Evolutionary conservation across 495 filamentous ascomycete genomes (phyloP).

Genomic region (Cercophora scortea): DNA sequence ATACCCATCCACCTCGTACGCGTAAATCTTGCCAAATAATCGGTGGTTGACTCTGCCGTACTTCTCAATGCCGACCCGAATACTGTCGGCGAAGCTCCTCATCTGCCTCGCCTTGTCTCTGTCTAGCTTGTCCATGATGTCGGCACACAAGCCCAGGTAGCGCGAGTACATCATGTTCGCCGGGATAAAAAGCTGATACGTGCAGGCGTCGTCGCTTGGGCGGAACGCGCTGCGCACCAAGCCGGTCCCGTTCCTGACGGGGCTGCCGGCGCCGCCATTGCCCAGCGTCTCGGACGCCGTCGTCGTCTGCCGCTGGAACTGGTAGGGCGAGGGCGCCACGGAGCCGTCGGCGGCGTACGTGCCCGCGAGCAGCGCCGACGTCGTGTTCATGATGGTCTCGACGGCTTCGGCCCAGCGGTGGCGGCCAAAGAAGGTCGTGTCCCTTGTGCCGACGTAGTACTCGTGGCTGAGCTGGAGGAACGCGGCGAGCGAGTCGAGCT

Average conservation of each 20-base stretch:
- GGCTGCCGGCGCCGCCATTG: conserved; percentile 52
- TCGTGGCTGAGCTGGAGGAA: conserved; percentile 52
- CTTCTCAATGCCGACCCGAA: conserved; percentile 41
- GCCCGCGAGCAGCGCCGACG: conserved; percentile 42
- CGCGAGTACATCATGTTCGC: conserved; percentile 63
- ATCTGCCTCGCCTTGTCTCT: conserved; percentile 25
- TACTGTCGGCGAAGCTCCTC: conserved; percentile 43
- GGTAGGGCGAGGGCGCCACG: conserved; percentile 47
- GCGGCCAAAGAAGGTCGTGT: conserved; percentile 48
- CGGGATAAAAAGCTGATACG: conserved; percentile 54
- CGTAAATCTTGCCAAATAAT: conserved; percentile 36
- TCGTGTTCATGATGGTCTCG: conserved; percentile 38
- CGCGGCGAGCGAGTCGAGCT: conserved; percentile 59
- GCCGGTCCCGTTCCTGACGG: conserved; percentile 48
- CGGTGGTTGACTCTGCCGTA: conserved; percentile 37
- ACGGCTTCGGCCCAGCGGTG: conserved; percentile 24
- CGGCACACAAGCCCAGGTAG: conserved; percentile 38
- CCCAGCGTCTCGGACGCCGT: conserved; percentile 51
- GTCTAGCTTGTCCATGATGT: conserved; percentile 42
- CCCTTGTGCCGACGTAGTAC: conserved; percentile 53
- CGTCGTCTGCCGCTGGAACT: conserved; percentile 45
- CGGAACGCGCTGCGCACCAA: conserved; percentile 56
- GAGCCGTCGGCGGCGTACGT: conserved; percentile 50
- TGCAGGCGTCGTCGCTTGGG: conserved; percentile 53
- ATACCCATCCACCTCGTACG: conserved; percentile 56